These are phyloP conservation scores for Kockiozyma suomiensis DNA, from an alignment of 805 yeast species.

Conservation along the genomic window DNA sequence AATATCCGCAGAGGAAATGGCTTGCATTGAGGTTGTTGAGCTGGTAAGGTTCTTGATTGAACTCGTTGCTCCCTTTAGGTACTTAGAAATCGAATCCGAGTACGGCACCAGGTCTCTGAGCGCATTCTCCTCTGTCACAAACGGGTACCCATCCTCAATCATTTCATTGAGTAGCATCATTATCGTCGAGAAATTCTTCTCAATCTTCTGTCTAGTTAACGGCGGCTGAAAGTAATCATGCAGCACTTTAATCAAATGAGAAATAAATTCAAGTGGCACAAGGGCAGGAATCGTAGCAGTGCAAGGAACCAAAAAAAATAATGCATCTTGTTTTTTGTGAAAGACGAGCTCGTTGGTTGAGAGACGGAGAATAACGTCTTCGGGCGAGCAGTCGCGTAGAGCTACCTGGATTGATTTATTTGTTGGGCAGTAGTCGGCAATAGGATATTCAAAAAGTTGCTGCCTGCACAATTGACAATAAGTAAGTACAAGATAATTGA, in stretches of 20 bases:
- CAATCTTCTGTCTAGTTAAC: constrained; percentile 45
- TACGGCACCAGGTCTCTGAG: constrained; percentile 71
- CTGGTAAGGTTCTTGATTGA: constrained; percentile 32
- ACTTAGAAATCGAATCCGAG: constrained; percentile 56
- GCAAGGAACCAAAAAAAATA: constrained; percentile 41
- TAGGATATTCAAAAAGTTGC: constrained; percentile 46
- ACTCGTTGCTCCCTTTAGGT: constrained; percentile 45
- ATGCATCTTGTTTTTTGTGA: constrained; percentile 36
- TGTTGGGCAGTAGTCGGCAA: constrained; percentile 42
- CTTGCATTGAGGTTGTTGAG: constrained; percentile 20
- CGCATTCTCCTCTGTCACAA: constrained; percentile 68
- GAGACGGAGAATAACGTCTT: constrained; percentile 32
- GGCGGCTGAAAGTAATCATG: constrained; percentile 62
- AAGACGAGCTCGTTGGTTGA: constrained; percentile 40
- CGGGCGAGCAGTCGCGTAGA: constrained; percentile 18
- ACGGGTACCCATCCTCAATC: constrained; percentile 77
- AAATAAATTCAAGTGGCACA: constrained; percentile 57
- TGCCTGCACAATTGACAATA: constrained; percentile 42
- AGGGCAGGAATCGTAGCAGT: constrained; percentile 50
- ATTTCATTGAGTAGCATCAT: constrained; percentile 73
- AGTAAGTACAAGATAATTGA: too few species aligned
- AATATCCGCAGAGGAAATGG: constrained; percentile 17
- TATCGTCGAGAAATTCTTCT: constrained; percentile 69
- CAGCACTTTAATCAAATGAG: constrained; percentile 54
- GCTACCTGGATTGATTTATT: constrained; percentile 40